phyloP scores from a whole-genome alignment of 768 basidiomycete species.

The Crassisporium funariophilum region DNA sequence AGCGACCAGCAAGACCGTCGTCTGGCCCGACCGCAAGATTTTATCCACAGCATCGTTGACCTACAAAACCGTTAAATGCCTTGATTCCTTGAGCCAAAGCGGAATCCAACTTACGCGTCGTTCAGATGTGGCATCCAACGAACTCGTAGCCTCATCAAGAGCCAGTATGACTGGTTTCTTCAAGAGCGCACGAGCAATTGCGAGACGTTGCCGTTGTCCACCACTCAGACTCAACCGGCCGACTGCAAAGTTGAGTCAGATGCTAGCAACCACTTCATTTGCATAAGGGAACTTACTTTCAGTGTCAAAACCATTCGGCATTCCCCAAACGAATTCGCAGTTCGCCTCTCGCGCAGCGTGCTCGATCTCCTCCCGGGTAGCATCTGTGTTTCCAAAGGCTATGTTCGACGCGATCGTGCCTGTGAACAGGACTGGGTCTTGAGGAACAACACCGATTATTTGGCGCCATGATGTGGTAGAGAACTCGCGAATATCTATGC shows the following conservation, averaged over 20 bases:
- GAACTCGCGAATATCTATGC: slow-evolving; percentile 82
- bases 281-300: slow-evolving; percentile 56
- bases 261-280: neutral
- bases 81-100: neutral
- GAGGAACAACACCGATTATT: slow-evolving; percentile 92
- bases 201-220: slow-evolving; percentile 80
- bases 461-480: slow-evolving; percentile 84
- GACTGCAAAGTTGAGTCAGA: slow-evolving; percentile 40
- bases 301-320: slow-evolving; percentile 94
- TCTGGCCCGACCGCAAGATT: slow-evolving; percentile 75
- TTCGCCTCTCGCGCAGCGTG: slow-evolving; percentile 88
- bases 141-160: slow-evolving; percentile 88
- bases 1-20: slow-evolving; percentile 88
- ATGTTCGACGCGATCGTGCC: slow-evolving; percentile 96
- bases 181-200: slow-evolving; percentile 84
- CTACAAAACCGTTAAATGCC: slow-evolving; percentile 29
- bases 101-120: slow-evolving; percentile 53
- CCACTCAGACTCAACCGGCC: slow-evolving; percentile 72
- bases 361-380: slow-evolving; percentile 83
- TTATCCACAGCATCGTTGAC: slow-evolving; percentile 92
- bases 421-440: slow-evolving; percentile 89
- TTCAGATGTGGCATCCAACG: slow-evolving; percentile 88
- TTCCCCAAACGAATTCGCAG: slow-evolving; percentile 94
- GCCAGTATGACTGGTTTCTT: slow-evolving; percentile 88
- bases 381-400: slow-evolving; percentile 78